A percentile compares a stretch with the other conserved stretches of the same genome.
Evolutionary conservation across 495 filamentous ascomycete species (phyloP).

Genomic region (Aspergillus sparsus): DNA sequence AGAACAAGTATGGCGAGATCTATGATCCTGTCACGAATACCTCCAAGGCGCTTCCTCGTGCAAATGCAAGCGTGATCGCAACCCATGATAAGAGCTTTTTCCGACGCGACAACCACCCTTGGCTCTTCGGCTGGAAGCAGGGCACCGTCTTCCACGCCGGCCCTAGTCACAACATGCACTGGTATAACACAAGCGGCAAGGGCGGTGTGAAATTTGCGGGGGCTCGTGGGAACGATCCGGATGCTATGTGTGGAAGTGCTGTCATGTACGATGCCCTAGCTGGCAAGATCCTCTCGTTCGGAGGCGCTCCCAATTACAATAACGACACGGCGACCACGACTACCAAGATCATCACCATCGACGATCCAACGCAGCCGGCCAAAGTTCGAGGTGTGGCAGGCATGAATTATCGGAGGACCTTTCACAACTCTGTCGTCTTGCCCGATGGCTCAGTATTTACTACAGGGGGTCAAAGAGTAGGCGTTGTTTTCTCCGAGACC

Average conservation of each 20-base stretch:
- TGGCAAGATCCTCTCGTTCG: constrained; percentile 56
- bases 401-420: constrained; percentile 48
- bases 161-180: constrained; percentile 57
- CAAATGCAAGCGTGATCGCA: constrained; percentile 45
- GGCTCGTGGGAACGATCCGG: constrained; percentile 20
- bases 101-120: constrained; percentile 57
- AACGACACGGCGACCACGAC: constrained; percentile 38
- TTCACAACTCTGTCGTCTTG: constrained; percentile 57
- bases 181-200: constrained; percentile 48
- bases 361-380: constrained; percentile 24
- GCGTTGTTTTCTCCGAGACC: constrained; percentile 51
- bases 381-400: constrained; percentile 31
- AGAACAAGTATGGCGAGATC: constrained; percentile 56
- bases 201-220: constrained; percentile 41
- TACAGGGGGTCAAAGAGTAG: constrained; percentile 52
- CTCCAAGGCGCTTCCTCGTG: constrained; percentile 36
- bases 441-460: constrained; percentile 59
- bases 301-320: constrained; percentile 51
- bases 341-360: constrained; percentile 52
- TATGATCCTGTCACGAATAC: constrained; percentile 41
- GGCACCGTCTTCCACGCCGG: constrained; percentile 59
- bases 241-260: constrained; percentile 29
- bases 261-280: constrained; percentile 49
- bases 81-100: constrained; percentile 29
- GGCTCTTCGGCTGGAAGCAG: constrained; percentile 63